Base-by-base conservation (phyloP, 73 alveolate species). In the Symbiodinium natans region DNA sequence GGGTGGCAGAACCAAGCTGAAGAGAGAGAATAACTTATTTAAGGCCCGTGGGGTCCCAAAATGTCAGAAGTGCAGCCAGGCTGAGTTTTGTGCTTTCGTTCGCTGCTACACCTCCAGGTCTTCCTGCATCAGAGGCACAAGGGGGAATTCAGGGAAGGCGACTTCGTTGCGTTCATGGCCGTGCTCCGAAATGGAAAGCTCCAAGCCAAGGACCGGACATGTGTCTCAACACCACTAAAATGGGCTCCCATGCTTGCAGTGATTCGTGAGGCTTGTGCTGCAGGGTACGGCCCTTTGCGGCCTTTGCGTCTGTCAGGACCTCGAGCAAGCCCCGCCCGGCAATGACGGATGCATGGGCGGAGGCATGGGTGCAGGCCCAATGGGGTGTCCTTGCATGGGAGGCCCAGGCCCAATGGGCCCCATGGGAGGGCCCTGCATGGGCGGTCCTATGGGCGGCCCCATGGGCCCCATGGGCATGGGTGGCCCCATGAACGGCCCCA, bases 111-210 rank as follows among this genome's bases (percentile, higher is more conserved):
- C n/a, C n/a, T n/a, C 13, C 59, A 90, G 97, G 97, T 90, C 25
- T 90, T 90, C 97, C 97, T 90, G 52, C 97, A 90, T 33, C 97
- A 90, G 77, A 90, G 80, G 88, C 88, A 71, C 97, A 90, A 90
- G 41, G 97, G 97, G 38, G 97, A 90, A 27, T 90, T 90, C 88
- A 90, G 80, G 48, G 97, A 90, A 90, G 97, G 97, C 33, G 97
- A 90, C 54, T 3, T 25, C 39, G 88, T 90, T 3, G 97, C 97
- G 54, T 90, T 90, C 80, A 90, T 73, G 97, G 97, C 97, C 39
- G 97, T 90, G 82, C 82, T 73, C 88, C 97, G 97, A 39, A 90
- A 90, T 23, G 97, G 97, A 33, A 90, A 90, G 77, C 54, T 90
- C 77, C 97, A 90, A 68, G 97, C 97, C 34, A 90, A 90, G 97